These are phyloP conservation scores for Alloteropsis angusta DNA, from an alignment of 202 grass and related monocot genomes.

Conservation along the genomic window DNA sequence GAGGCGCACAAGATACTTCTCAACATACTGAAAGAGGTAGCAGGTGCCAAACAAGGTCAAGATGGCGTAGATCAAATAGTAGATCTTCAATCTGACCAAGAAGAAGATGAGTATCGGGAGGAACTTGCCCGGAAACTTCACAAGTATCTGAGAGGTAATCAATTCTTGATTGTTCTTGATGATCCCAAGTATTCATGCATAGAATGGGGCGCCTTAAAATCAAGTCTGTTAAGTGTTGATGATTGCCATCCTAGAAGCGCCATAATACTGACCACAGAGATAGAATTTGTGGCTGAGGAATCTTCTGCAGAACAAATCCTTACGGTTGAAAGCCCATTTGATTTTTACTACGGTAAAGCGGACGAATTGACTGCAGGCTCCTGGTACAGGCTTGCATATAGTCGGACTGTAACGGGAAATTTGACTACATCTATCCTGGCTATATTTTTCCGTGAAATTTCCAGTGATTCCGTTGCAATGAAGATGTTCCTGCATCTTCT, in stretches of 20 bases:
- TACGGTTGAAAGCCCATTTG: too few relatives aligned
- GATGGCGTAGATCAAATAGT: too few relatives aligned
- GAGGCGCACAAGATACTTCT: accelerated
- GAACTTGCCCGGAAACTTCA: neutral
- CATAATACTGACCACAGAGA: neutral
- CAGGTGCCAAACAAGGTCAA: neutral
- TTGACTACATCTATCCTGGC: too few relatives aligned
- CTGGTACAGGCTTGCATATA: too few relatives aligned
- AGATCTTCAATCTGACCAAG: too few relatives aligned
- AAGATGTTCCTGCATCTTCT: neutral
- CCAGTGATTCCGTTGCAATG: neutral
- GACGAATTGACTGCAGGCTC: neutral
- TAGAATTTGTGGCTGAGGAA: neutral
- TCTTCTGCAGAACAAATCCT: neutral
- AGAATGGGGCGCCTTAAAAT: neutral
- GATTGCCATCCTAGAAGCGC: neutral
- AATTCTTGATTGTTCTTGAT: neutral
- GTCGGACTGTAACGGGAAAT: neutral
- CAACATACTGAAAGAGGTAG: neutral
- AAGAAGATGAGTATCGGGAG: neutral
- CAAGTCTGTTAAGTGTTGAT: neutral
- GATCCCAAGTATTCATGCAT: accelerated
- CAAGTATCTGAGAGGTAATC: neutral
- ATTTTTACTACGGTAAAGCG: too few relatives aligned
- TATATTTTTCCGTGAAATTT: too few relatives aligned